Percentiles rank a stretch among this genome's conserved stretches.
Conservation (phyloP, 345 rosid genomes). For the Ceriops zippeliana region DNA sequence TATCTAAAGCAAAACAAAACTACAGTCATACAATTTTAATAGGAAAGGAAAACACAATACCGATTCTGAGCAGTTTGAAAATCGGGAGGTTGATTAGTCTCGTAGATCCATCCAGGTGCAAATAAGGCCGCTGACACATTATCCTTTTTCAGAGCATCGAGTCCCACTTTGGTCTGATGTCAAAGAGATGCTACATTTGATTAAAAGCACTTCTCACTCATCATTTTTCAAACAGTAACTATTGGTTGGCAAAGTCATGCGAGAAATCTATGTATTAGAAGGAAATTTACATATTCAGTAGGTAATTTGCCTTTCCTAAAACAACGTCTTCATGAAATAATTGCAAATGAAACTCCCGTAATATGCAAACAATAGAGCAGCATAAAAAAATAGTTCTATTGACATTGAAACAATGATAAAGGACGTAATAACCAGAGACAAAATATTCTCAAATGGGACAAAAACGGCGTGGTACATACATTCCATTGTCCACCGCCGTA, state of each 20-base stretch:
- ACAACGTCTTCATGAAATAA: too few relatives aligned
- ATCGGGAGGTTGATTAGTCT: constrained; percentile 71
- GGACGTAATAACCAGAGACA: not conserved
- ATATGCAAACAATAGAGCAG: too few relatives aligned
- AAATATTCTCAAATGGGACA: not conserved
- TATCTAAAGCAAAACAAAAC: not conserved
- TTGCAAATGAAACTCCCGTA: too few relatives aligned
- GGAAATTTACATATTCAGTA: too few relatives aligned
- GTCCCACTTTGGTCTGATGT: constrained; percentile 64
- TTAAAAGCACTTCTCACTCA: not conserved
- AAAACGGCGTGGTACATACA: constrained; percentile 32
- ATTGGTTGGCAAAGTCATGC: too few relatives aligned
- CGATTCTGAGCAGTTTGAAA: constrained; percentile 74
- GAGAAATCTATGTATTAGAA: too few relatives aligned
- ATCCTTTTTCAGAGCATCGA: constrained; percentile 59
- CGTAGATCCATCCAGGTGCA: constrained; percentile 93
- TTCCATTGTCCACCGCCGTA: constrained; percentile 85
- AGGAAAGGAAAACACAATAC: constrained; percentile 34
- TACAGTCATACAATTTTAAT: too few relatives aligned
- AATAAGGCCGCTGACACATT: constrained; percentile 78
- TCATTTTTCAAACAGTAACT: too few relatives aligned
- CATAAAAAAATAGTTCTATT: too few relatives aligned
- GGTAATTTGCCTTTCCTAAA: too few relatives aligned
- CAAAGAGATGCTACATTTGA: constrained; percentile 11
- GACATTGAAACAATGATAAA: too few relatives aligned